Evolutionary conservation across 345 rosid species (phyloP).

Genomic region (Eucalyptus polybractea): DNA sequence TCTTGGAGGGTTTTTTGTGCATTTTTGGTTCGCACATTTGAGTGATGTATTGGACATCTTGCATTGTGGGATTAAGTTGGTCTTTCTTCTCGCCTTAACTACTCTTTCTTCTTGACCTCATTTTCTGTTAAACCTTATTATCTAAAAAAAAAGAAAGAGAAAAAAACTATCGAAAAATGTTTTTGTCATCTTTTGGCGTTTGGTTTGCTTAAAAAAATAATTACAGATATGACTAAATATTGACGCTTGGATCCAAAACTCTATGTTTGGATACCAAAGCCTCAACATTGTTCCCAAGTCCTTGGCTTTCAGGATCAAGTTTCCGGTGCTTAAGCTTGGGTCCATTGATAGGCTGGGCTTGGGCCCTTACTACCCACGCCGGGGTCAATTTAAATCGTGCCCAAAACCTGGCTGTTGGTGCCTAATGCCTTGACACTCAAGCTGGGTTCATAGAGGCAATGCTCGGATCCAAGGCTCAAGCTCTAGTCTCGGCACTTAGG

Average conservation of each 20-base stretch:
- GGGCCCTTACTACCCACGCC: too few species aligned
- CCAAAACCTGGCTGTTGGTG: neutral
- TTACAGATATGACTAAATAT: too few species aligned
- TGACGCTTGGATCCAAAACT: neutral
- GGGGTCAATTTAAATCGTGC: too few species aligned
- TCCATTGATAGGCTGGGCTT: too few species aligned
- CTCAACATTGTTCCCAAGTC: too few species aligned
- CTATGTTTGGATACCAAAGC: too few species aligned
- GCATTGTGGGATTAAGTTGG: neutral
- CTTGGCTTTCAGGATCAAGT: too few species aligned
- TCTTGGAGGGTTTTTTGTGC: neutral
- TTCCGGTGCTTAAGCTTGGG: rapidly evolving
- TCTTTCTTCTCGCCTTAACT: neutral
- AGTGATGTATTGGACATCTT: neutral
- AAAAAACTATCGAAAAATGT: too few species aligned
- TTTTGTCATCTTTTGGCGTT: rapidly evolving
- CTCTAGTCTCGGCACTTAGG: neutral
- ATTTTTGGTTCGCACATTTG: neutral
- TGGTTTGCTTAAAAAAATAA: rapidly evolving
- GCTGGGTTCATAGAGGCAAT: neutral
- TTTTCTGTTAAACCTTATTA: neutral
- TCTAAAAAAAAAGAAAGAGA: neutral
- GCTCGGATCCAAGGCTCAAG: neutral
- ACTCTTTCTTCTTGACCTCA: neutral
- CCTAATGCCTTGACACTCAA: neutral